A percentile compares a stretch with the other conserved stretches of the same genome.
phyloP scores from a whole-genome alignment of 2,329 filamentous ascomycete genomes.

The Alternaria brassicae region DNA sequence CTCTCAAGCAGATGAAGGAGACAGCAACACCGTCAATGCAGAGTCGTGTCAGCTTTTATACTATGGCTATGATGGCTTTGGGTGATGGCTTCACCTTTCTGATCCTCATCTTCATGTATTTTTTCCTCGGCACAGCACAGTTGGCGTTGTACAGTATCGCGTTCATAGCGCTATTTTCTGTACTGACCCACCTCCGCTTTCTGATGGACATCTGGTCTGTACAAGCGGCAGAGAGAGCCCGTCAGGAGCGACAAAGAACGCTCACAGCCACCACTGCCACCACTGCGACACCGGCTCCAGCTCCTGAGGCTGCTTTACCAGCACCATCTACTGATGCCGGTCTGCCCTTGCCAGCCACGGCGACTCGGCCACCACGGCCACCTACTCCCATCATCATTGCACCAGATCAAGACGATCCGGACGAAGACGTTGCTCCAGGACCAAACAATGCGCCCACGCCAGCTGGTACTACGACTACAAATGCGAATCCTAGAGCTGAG shows the following conservation, averaged over 20 bases:
- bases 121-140: conserved; percentile 62
- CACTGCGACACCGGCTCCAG: conserved; percentile 25
- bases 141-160: conserved; percentile 63
- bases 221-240: conserved; percentile 60
- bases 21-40: conserved; percentile 69
- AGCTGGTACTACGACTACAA: conserved; percentile 23
- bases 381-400: conserved; percentile 65
- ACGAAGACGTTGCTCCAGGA: conserved; percentile 38
- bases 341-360: conserved; percentile 61
- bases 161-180: conserved; percentile 66
- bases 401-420: conserved; percentile 63
- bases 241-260: conserved; percentile 55
- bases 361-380: conserved; percentile 51
- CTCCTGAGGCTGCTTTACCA: conserved; percentile 27
- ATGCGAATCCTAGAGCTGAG: conserved; percentile 51
- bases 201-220: conserved; percentile 72
- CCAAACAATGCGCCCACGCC: conserved; percentile 33
- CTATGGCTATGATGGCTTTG: conserved; percentile 66
- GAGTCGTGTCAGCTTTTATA: conserved; percentile 70
- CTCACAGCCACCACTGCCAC: conserved; percentile 28
- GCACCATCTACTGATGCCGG: conserved; percentile 34
- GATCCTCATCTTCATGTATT: conserved; percentile 60
- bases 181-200: conserved; percentile 69
- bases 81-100: conserved; percentile 67
- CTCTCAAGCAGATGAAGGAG: conserved; percentile 69